These are phyloP conservation scores for Ceratobasidium sp. DNA, from an alignment of 1,284 basidiomycete species.

Conservation along the genomic window DNA sequence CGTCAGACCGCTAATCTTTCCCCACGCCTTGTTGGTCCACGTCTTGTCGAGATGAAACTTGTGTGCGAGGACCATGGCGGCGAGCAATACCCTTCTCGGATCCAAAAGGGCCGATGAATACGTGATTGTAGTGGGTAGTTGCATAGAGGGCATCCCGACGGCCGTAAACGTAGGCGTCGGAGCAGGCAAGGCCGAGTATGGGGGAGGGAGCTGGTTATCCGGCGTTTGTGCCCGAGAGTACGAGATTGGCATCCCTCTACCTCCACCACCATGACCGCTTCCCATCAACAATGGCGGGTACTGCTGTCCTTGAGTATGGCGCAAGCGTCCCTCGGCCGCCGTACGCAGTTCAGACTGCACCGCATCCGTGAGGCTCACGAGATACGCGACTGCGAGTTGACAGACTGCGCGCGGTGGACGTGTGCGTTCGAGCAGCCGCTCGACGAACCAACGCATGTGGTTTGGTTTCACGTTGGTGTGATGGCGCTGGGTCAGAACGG, in stretches of 20 bases:
- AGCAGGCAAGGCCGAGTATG: constrained; percentile 33
- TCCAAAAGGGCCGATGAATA: constrained; percentile 69
- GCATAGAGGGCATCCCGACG: constrained; percentile 28
- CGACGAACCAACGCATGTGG: constrained; percentile 41
- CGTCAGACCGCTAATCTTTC: constrained; percentile 81
- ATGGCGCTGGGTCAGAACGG: not conserved
- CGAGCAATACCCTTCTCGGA: constrained; percentile 87
- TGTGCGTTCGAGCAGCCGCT: constrained; percentile 38
- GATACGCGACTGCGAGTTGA: constrained; percentile 41
- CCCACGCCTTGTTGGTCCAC: constrained; percentile 93
- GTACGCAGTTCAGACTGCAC: constrained; percentile 34
- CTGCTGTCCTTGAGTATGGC: not conserved
- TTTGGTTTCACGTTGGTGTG: constrained; percentile 23
- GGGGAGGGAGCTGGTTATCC: constrained; percentile 19
- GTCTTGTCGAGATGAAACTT: constrained; percentile 95
- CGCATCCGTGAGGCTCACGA: constrained; percentile 23
- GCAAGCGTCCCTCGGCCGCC: constrained; percentile 31
- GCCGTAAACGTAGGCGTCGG: not conserved
- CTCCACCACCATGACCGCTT: not conserved
- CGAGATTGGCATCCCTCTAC: not conserved
- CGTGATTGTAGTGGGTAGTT: not conserved
- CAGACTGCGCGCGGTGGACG: constrained; percentile 39
- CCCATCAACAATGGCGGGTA: not conserved
- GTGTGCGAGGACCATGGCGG: constrained; percentile 85
- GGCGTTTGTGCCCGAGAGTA: not conserved